These are phyloP conservation scores for Taphrina deformans DNA, from an alignment of 1,139 yeast genomes.

Conservation along the genomic window DNA sequence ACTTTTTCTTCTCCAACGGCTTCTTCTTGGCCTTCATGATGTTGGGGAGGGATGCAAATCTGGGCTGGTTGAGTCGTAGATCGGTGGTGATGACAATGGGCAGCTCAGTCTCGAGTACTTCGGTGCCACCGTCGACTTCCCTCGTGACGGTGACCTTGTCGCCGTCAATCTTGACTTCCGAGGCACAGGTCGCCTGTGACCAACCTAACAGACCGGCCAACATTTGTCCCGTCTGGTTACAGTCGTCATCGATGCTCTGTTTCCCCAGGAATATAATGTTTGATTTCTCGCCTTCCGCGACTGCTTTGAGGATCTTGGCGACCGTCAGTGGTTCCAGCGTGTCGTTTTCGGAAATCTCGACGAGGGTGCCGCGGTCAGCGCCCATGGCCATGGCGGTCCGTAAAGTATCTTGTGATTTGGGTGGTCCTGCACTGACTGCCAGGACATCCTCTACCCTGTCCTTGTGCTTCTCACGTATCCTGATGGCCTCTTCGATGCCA, in stretches of 20 bases:
- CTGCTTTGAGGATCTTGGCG: conserved; percentile 75
- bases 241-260: conserved; percentile 94
- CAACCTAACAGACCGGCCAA: conserved; percentile 89
- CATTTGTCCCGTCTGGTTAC: conserved; percentile 97
- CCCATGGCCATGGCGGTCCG: conserved; percentile 94
- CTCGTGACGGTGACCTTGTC: conserved; percentile 74
- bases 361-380: conserved; percentile 77
- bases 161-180: conserved; percentile 66
- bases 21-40: conserved; percentile 98
- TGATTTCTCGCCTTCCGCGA: conserved; percentile 68
- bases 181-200: conserved; percentile 98
- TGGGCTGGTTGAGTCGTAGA: conserved; percentile 87
- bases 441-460: conserved; percentile 78
- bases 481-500: conserved; percentile 89
- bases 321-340: conserved; percentile 85
- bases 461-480: conserved; percentile 68
- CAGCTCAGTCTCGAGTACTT: conserved; percentile 70
- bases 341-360: conserved; percentile 65
- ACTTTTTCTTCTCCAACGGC: conserved; percentile 71
- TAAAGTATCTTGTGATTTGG: conserved; percentile 82
- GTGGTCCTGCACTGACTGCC: conserved; percentile 88
- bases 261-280: conserved; percentile 87
- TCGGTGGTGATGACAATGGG: conserved; percentile 92
- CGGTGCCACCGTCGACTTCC: conserved; percentile 95
- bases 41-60: conserved; percentile 90